Evolutionary conservation across 1,284 basidiomycete species (phyloP), one percentile per base, ranked within the genome.

Genomic region (Chalciporus sp.): DNA sequence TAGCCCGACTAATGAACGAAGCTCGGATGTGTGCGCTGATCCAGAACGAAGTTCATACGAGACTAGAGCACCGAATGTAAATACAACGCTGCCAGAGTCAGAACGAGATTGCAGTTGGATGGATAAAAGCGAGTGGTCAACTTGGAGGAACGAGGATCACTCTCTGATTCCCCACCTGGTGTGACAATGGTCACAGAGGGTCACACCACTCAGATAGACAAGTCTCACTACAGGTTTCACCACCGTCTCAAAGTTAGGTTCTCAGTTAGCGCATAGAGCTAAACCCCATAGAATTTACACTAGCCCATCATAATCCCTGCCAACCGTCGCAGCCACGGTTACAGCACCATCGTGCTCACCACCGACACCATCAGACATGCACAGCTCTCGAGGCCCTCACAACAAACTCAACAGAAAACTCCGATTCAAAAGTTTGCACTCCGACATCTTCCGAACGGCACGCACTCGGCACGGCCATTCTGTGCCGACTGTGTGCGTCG

Each of bases 71-170:
- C 20, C 42, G 41, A 26, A 28, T 44, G 11, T 43, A 28, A 26
- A 7, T 6, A 26, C 23, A 27, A 54, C 42, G 27, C 16, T 42
- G 31, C 14, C 27, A 42, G 29, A 19, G 19, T 27, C 26, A 45
- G 42, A 43, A 37, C 35, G 31, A 31, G 41, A 43, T 37, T n/a
- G 35, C 35, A 37, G 35, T 17, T 23, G 35, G 35, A 37, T 42
- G 29, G 41, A 41, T n/a, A 26, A 49, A 35, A 47, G 40, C 41
- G 53, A 44, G 47, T 46, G 55, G 23, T 23, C 23, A 23, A 23
- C 23, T 23, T 23, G 23, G 52, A 57, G 27, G 50, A 52, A 67
- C 58, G 58, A 66, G 56, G 66, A 62, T 62, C 58, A 53, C 43
- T 11, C 42, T 29, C 19, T 26, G 51, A 41, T 47, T 39, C 50